Evolutionary conservation across 2,329 filamentous ascomycete genomes (phyloP).

Genomic region (Fusarium nelsonii): DNA sequence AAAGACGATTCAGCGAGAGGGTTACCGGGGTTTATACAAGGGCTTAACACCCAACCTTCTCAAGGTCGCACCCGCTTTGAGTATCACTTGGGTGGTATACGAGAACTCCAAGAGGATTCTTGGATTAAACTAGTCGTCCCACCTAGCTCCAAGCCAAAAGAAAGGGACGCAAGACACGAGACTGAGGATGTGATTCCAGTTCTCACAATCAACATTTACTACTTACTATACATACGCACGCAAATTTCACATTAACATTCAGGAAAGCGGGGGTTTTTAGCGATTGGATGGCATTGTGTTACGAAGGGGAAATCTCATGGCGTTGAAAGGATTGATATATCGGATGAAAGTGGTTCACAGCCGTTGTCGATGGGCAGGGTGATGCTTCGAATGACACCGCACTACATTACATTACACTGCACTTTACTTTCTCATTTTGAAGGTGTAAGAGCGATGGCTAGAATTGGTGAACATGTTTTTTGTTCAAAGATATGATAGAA

Average conservation of each 20-base stretch:
- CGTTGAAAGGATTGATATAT: conserved; percentile 46
- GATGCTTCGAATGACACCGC: conserved; percentile 10
- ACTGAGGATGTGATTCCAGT: neutral
- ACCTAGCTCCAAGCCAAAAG: neutral
- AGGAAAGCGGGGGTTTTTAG: conserved; percentile 46
- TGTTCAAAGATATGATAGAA: conserved; percentile 40
- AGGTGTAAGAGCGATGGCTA: conserved; percentile 43
- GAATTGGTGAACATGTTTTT: conserved; percentile 41
- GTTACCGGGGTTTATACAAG: conserved; percentile 89
- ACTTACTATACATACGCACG: conserved; percentile 33
- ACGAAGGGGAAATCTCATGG: conserved; percentile 38
- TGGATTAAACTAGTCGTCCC: conserved; percentile 56
- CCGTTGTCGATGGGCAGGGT: conserved; percentile 8
- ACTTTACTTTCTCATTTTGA: conserved; percentile 33
- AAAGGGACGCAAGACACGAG: conserved; percentile 15
- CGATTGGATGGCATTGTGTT: conserved; percentile 47
- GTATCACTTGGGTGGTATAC: conserved; percentile 94
- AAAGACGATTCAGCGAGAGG: conserved; percentile 86
- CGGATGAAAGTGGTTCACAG: conserved; percentile 25
- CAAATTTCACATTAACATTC: conserved; percentile 41
- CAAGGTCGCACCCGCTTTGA: conserved; percentile 95
- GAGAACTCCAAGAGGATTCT: conserved; percentile 87
- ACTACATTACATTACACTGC: conserved; percentile 2
- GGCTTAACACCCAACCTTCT: conserved; percentile 94
- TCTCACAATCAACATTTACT: conserved; percentile 31